phyloP scores from a whole-genome alignment of 2,329 filamentous ascomycete genomes.

The Aspergillus caelatus region DNA sequence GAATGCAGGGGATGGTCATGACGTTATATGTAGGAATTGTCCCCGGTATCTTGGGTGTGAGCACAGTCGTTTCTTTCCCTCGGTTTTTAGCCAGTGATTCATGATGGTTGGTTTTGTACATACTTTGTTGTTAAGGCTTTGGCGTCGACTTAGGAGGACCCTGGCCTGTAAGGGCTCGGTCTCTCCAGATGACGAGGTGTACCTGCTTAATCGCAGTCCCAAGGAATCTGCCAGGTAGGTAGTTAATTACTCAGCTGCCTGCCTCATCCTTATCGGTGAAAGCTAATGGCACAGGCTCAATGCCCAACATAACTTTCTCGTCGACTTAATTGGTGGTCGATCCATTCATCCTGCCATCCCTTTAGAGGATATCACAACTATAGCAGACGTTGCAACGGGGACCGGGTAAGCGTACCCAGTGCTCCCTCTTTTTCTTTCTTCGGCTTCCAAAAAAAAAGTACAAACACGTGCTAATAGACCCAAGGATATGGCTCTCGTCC shows the following conservation, averaged over 20 bases:
- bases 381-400: slow-evolving; percentile 34
- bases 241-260: not conserved
- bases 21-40: not conserved
- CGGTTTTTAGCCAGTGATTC: not conserved
- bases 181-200: slow-evolving; percentile 13
- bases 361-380: slow-evolving; percentile 13
- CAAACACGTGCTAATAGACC: not conserved
- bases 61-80: not conserved
- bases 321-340: slow-evolving; percentile 21
- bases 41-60: not conserved
- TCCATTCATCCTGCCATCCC: slow-evolving; percentile 31
- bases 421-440: not conserved
- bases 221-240: slow-evolving; percentile 26
- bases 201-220: slow-evolving; percentile 23
- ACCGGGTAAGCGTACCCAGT: slow-evolving; percentile 26
- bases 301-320: slow-evolving; percentile 28
- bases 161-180: not conserved
- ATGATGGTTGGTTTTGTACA: not conserved
- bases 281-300: slow-evolving; percentile 22
- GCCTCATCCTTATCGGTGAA: not conserved
- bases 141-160: not conserved
- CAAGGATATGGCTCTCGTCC: slow-evolving; percentile 29
- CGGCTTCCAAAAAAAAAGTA: not conserved
- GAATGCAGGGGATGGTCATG: not conserved
- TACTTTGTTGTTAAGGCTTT: not conserved